Conservation (phyloP, 2,329 filamentous ascomycete genomes). For the Paraphaeosphaeria minitans region DNA sequence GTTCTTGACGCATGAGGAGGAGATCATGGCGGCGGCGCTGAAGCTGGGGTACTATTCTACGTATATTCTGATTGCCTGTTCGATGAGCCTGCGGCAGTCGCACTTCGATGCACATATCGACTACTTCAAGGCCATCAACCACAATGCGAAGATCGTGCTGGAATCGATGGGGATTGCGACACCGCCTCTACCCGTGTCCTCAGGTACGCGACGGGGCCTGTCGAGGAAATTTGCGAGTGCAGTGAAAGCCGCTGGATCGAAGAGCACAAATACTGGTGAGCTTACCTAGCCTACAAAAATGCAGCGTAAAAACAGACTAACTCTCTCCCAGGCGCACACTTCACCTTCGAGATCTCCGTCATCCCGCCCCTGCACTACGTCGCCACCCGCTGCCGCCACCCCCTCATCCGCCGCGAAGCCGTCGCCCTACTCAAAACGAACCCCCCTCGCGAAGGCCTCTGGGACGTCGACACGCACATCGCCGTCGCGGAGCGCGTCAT, state of each 20-base stretch:
- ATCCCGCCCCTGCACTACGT: constrained; percentile 13
- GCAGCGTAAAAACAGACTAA: neutral
- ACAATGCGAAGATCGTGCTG: constrained; percentile 19
- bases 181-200: neutral
- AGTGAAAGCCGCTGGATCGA: neutral
- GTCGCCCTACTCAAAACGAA: constrained; percentile 16
- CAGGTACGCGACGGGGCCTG: neutral
- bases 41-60: constrained; percentile 17
- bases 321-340: constrained; percentile 9
- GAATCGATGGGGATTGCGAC: constrained; percentile 11
- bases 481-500: constrained; percentile 15
- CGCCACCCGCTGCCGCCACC: constrained; percentile 17
- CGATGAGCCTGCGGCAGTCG: constrained; percentile 2
- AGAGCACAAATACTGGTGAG: neutral
- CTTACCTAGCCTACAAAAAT: neutral
- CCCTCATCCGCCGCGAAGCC: constrained; percentile 19
- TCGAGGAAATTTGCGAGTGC: neutral
- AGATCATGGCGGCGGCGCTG: constrained; percentile 12
- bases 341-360: constrained; percentile 20
- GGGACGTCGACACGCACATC: constrained; percentile 17
- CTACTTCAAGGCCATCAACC: constrained; percentile 18
- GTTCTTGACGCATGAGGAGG: constrained; percentile 12
- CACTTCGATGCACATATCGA: constrained; percentile 14
- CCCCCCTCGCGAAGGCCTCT: constrained; percentile 20
- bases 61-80: constrained; percentile 11